Percentiles rank a stretch among this genome's conserved stretches.
These are phyloP conservation scores for Cladosporium sp. DNA, from an alignment of 2,329 filamentous ascomycete genomes.

Conservation along the genomic window DNA sequence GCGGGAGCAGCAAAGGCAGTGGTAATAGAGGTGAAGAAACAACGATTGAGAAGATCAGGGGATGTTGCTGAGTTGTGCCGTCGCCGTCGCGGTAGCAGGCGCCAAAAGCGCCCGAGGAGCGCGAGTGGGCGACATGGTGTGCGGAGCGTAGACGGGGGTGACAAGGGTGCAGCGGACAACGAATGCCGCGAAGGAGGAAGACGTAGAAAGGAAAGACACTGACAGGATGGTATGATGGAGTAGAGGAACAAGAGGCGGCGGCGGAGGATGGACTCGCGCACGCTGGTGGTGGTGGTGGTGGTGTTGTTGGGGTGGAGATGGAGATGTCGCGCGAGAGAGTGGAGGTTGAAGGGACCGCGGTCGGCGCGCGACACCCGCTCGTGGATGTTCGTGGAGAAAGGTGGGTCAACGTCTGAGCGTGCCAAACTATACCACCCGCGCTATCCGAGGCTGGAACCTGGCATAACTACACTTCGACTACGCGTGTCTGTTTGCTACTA, in stretches of 20 bases:
- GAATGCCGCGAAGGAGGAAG: slow-evolving; percentile 46
- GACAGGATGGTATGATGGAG: slow-evolving; percentile 28
- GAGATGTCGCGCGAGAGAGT: not conserved
- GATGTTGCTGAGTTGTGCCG: slow-evolving; percentile 13
- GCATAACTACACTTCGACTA: not conserved
- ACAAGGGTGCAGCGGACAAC: slow-evolving; percentile 54
- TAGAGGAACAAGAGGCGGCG: not conserved
- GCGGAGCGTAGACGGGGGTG: slow-evolving; percentile 17
- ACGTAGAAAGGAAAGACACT: slow-evolving; percentile 30
- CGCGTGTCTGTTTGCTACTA: not conserved
- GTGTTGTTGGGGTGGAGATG: not conserved
- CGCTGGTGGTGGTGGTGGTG: slow-evolving; percentile 16
- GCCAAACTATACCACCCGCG: not conserved
- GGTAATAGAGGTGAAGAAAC: slow-evolving; percentile 33
- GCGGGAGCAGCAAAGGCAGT: slow-evolving; percentile 19
- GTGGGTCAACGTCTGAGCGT: not conserved
- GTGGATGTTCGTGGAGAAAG: slow-evolving; percentile 15
- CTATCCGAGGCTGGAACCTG: not conserved
- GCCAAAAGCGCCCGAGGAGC: slow-evolving; percentile 9
- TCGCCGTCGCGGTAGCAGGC: slow-evolving; percentile 4
- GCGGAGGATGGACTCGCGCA: slow-evolving; percentile 12
- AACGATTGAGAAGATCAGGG: slow-evolving; percentile 29
- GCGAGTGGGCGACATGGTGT: slow-evolving; percentile 2
- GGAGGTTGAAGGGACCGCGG: not conserved
- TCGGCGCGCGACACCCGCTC: not conserved